A percentile compares a stretch with the other conserved stretches of the same genome.
These are phyloP conservation scores for Diplosphaera chodatii DNA, from an alignment of 139 green algal species.

Conservation along the genomic window DNA sequence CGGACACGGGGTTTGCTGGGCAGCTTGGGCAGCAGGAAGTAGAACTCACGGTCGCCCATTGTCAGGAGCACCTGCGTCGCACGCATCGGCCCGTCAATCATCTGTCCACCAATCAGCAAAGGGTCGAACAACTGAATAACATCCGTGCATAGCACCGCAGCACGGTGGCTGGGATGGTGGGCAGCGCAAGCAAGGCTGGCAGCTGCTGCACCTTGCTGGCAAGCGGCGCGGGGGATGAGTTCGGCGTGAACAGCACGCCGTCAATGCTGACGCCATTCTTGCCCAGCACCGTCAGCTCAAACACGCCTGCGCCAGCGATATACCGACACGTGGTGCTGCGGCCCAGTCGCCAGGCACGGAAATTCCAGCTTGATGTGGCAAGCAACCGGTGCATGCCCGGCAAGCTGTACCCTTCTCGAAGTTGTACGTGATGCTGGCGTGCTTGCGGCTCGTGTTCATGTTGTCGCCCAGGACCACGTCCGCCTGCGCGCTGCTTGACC, in stretches of 20 bases:
- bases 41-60: slow-evolving; percentile 59
- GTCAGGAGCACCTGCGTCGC: slow-evolving; percentile 50
- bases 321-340: too few species aligned
- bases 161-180: background rate
- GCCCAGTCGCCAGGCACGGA: too few species aligned
- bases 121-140: too few species aligned
- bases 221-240: background rate
- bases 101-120: too few species aligned
- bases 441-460: slow-evolving; percentile 65
- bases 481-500: slow-evolving; percentile 36
- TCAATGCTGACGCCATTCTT: slow-evolving; percentile 72
- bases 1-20: background rate
- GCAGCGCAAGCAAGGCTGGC: background rate
- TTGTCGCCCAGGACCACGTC: slow-evolving; percentile 63
- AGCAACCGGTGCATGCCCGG: too few species aligned
- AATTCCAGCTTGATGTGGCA: too few species aligned
- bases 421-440: slow-evolving; percentile 54
- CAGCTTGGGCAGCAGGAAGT: slow-evolving; percentile 65
- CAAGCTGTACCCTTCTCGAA: slow-evolving; percentile 2
- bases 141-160: too few species aligned
- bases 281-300: slow-evolving; percentile 52
- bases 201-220: background rate
- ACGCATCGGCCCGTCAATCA: too few species aligned
- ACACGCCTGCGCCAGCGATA: slow-evolving; percentile 31
- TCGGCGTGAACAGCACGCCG: slow-evolving; percentile 18